Evolutionary conservation across 257 asterid genomes (phyloP), one percentile per base, ranked within the genome.

Genomic region (Gardenia jasminoides): DNA sequence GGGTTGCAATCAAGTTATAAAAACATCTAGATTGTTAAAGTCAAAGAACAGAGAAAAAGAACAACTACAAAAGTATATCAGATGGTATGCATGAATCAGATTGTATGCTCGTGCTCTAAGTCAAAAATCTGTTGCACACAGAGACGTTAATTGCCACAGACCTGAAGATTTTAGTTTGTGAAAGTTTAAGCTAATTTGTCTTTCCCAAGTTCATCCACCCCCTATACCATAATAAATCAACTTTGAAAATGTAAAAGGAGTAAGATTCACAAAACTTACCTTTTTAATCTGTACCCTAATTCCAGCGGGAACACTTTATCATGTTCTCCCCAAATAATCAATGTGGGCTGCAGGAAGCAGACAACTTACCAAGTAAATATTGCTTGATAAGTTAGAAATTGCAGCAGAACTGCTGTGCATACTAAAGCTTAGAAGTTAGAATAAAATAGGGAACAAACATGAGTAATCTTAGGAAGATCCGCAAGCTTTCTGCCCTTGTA

Each of bases 241-340:
- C n/a, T 39, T n/a, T 9, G 43, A 61, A 26, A 13, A 62, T 69
- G 46, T 4, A 39, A 56, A 15, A 41, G 26, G 2, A 30, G 4
- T 39, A 52, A 39, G 11, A 50, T 39, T 26, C 22, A 72, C 17
- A 28, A 50, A 71, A 70, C 70, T 62, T 64, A 88, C 98, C 98
- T 89, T 84, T 88, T 82, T 56, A 93, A 82, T 78, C 96, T 85
- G 79, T 90, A 87, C 66, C 89, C 96, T 85, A 92, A 85, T 85
- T 93, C 98, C 28, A 90, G 72, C 6, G 98, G 97, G 83, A 93
- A 92, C 74, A 93, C 30, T 80, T 87, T 89, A 84, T 93, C 98
- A 41, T 92, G 78, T 70, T 90, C 97, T 59, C 96, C 98, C 98
- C 98, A 93, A 52, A 92, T 80, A 43, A 93, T 92, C 83, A 88